Evolutionary conservation across 495 filamentous ascomycete species (phyloP).

Genomic region (Lophiostoma macrostomum): DNA sequence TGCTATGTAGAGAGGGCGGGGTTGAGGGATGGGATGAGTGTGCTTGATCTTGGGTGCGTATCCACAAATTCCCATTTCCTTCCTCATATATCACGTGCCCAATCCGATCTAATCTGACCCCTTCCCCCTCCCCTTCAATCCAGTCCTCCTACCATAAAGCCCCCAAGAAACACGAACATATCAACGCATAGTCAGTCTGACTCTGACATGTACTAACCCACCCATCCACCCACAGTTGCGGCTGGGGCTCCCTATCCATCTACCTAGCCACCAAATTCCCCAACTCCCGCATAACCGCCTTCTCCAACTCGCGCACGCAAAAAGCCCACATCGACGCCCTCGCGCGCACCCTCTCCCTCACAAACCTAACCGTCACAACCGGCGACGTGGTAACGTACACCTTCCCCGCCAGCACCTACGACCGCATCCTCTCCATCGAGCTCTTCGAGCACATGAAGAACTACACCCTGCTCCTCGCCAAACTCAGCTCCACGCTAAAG

Average conservation of each 20-base stretch:
- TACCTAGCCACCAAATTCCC: conserved; percentile 61
- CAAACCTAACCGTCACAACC: conserved; percentile 58
- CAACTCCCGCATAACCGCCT: conserved; percentile 56
- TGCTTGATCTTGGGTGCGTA: conserved; percentile 60
- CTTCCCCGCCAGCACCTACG: conserved; percentile 53
- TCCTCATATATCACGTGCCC: conserved; percentile 10
- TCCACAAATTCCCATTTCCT: neutral
- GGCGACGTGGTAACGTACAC: conserved; percentile 60
- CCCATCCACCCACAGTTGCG: conserved; percentile 48
- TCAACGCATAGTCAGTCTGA: neutral
- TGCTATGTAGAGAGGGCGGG: conserved; percentile 55
- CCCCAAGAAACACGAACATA: too few species aligned
- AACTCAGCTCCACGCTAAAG: conserved; percentile 54
- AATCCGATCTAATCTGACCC: too few species aligned
- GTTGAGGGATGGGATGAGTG: conserved; percentile 55
- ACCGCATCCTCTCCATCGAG: conserved; percentile 62
- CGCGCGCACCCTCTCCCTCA: conserved; percentile 52
- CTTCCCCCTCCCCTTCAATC: too few species aligned
- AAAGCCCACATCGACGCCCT: conserved; percentile 60
- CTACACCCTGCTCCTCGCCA: conserved; percentile 61
- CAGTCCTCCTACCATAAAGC: too few species aligned
- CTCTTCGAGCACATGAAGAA: conserved; percentile 76
- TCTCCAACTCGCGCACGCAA: conserved; percentile 63
- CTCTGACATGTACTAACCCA: neutral
- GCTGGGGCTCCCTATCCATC: conserved; percentile 62